Evolutionary conservation across 805 yeast genomes (phyloP).

Genomic region (Metschnikowia lachancei): DNA sequence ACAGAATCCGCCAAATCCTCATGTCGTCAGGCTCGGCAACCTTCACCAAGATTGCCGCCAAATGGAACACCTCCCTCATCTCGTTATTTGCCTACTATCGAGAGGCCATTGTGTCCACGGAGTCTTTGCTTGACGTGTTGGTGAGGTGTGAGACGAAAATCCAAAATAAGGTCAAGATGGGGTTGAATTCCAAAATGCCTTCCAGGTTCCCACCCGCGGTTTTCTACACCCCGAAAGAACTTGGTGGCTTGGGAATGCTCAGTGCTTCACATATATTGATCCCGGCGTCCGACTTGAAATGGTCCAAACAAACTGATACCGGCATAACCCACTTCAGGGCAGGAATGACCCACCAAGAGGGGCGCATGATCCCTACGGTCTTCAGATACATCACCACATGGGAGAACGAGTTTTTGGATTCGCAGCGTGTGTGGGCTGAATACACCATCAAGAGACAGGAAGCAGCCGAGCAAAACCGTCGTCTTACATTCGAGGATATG

Average conservation of each 20-base stretch:
- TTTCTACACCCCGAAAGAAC: slow-evolving; percentile 93
- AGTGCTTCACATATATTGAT: slow-evolving; percentile 95
- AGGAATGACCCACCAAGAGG: slow-evolving; percentile 84
- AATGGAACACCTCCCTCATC: slow-evolving; percentile 92
- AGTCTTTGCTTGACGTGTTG: slow-evolving; percentile 68
- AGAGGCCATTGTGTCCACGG: slow-evolving; percentile 88
- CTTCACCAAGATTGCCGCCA: slow-evolving; percentile 87
- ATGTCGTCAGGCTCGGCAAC: slow-evolving; percentile 97
- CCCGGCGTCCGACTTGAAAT: slow-evolving; percentile 86
- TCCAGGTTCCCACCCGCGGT: slow-evolving; percentile 98
- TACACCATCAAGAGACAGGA: slow-evolving; percentile 87
- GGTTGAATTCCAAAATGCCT: slow-evolving; percentile 97
- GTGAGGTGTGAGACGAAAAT: slow-evolving; percentile 92
- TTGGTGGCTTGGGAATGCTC: slow-evolving; percentile 97
- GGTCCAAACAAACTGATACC: slow-evolving; percentile 91
- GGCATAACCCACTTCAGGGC: slow-evolving; percentile 93
- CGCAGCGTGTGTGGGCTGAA: slow-evolving; percentile 97
- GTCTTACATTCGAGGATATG: slow-evolving; percentile 87
- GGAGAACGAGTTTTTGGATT: slow-evolving; percentile 94
- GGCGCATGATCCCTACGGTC: slow-evolving; percentile 83
- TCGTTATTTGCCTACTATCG: slow-evolving; percentile 86
- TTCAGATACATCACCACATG: slow-evolving; percentile 91
- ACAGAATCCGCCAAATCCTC: slow-evolving; percentile 80
- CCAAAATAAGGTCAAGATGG: slow-evolving; percentile 91
- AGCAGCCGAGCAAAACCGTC: slow-evolving; percentile 79